phyloP scores from a whole-genome alignment of 2,329 filamentous ascomycete genomes.

The Diaporthe amygdali region DNA sequence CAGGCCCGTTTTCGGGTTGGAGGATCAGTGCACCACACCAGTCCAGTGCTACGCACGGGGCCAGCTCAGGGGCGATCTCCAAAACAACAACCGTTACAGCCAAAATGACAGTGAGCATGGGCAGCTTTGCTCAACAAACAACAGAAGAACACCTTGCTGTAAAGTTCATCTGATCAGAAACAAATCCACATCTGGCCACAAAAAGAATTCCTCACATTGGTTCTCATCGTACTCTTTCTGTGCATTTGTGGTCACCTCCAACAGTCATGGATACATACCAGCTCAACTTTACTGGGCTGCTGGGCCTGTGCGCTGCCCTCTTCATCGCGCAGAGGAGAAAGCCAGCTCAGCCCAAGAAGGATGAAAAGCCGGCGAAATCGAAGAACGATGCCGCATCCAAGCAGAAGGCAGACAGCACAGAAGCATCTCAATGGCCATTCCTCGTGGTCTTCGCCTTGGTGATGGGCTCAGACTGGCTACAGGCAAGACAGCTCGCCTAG shows the following conservation, averaged over 20 bases:
- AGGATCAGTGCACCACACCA: not conserved
- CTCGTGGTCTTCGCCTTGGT: conserved; percentile 52
- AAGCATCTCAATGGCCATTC: conserved; percentile 38
- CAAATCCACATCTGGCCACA: not conserved
- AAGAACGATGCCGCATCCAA: not conserved
- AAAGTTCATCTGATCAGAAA: not conserved
- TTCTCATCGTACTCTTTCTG: not conserved
- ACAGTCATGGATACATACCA: conserved; percentile 38
- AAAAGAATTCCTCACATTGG: not conserved
- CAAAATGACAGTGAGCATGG: not conserved
- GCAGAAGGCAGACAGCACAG: not conserved
- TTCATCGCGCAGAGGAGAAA: conserved; percentile 30
- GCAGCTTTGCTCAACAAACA: not conserved
- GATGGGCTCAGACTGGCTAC: conserved; percentile 58
- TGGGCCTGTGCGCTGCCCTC: conserved; percentile 37
- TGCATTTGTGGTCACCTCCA: not conserved
- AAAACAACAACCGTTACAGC: conserved; percentile 20
- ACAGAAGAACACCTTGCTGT: not conserved
- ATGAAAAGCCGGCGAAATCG: not conserved
- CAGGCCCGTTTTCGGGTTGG: not conserved
- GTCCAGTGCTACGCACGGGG: conserved; percentile 14
- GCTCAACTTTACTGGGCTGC: conserved; percentile 38
- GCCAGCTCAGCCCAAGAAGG: not conserved
- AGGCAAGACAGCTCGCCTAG: conserved; percentile 38
- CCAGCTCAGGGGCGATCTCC: conserved; percentile 12